A percentile compares a stretch with the other conserved stretches of the same genome.
phyloP scores from a whole-genome alignment of 495 filamentous ascomycete species.

The Thermothielavioides terrestris region DNA sequence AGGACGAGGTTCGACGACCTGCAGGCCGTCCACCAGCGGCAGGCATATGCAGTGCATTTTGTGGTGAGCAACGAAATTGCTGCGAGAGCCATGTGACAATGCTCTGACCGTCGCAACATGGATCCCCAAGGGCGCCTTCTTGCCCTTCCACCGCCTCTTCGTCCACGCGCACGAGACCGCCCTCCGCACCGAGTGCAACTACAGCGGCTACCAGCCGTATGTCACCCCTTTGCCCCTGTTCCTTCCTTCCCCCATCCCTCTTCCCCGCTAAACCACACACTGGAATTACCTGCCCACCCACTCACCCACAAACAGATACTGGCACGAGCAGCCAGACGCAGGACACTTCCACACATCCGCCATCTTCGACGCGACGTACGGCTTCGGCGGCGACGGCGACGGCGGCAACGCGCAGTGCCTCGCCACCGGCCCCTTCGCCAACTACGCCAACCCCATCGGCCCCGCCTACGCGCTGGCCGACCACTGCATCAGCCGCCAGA shows the following conservation, averaged over 20 bases:
- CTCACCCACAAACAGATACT: slow-evolving; percentile 38
- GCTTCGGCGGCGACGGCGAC: slow-evolving; percentile 37
- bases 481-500: slow-evolving; percentile 28
- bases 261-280: background rate
- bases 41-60: slow-evolving; percentile 7
- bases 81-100: too few relatives aligned
- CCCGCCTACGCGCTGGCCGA: slow-evolving; percentile 24
- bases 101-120: background rate
- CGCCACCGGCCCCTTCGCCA: slow-evolving; percentile 31
- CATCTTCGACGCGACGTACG: slow-evolving; percentile 26
- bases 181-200: slow-evolving; percentile 39
- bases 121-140: slow-evolving; percentile 26
- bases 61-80: slow-evolving; percentile 16
- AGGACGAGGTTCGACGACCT: slow-evolving; percentile 16
- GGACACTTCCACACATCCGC: slow-evolving; percentile 29
- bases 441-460: slow-evolving; percentile 22
- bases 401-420: slow-evolving; percentile 28
- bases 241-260: background rate
- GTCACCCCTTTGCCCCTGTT: background rate
- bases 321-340: slow-evolving; percentile 39
- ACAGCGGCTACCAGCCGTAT: slow-evolving; percentile 28
- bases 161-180: slow-evolving; percentile 35
- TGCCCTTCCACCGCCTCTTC: slow-evolving; percentile 46
- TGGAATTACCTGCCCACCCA: background rate
- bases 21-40: slow-evolving; percentile 12